Evolutionary conservation across 2,329 filamentous ascomycete genomes (phyloP), one percentile per base, ranked within the genome.

Genomic region (Ophiostoma ips): DNA sequence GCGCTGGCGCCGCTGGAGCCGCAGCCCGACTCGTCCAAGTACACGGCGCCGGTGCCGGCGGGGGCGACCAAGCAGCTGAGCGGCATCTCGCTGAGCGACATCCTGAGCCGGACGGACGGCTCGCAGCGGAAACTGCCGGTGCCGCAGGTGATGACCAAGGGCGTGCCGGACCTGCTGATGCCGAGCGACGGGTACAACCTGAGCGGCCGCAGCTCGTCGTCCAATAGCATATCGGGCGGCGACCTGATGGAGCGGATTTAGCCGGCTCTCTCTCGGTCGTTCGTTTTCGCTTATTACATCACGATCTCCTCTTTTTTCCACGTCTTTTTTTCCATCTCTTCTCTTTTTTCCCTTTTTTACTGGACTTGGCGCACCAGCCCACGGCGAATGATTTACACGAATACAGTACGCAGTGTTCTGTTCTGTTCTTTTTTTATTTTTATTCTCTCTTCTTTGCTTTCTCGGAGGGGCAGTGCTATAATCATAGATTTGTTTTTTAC

Each of bases 71-170:
- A 67, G 52, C 69, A 67, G 52, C 69, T 72, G 50, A 70, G 76
- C 58, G 88, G 88, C 37, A 77, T 94, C 52, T 84, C 87, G 36
- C 82, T 96, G 59, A 85, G 82, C 52, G 90, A 96, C 64, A 96
- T 96, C 61, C 92, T 96, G 70, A 87, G 84, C 61, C 83, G 84
- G 58, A 77, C 87, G 1, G 89, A 95, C 56, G 87, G 87, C 35
- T 83, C 84, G 21, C 86, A 92, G 68, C 75, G 90, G 59, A 96
- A 96, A 66, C 72, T 96, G 16, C 90, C 90, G 0, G 85, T 95
- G 15, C 88, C 88, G 6, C 86, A 90, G 66, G 77, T 89, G 9
- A 53, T 58, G n/a, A 87, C 87, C 50, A 92, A 92, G 65, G 84
- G 94, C 40, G 84, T 84, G 2, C 83, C 94, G 59, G 90, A 95